Evolutionary conservation across 352 stramenopile genomes (phyloP), one percentile per base, ranked within the genome.

Genomic region (Phytophthora pistaciae): DNA sequence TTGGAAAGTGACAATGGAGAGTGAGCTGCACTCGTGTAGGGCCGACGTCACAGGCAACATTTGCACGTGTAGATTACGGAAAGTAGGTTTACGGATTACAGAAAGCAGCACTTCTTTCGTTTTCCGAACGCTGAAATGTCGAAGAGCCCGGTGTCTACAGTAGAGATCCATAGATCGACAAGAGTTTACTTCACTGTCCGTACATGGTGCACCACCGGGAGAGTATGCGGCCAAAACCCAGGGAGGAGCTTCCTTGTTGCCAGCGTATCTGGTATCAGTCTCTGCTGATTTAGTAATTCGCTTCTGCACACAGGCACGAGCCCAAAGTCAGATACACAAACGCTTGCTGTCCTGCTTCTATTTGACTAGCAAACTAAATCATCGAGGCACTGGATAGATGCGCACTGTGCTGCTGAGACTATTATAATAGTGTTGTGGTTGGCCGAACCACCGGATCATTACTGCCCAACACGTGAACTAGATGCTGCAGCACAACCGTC

Each of bases 1-100:
- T 58, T 58, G 53, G 14, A 58, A 44, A 58, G 53, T 58, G 53
- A 44, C 18, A 56, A 21, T 4, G 13, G 44, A 36, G n/a, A 36
- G 13, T 36, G 23, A 52, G 44, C n/a, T 11, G 44, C 9, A 5
- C 11, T 27, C 29, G 49, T 33, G 16, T 36, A n/a, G 46, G 20
- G 14, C 14, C 46, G 21, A 44, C 13, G 2, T 44, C 13, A 49
- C 40, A 20, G 40, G 40, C 9, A 49, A 49, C 40, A 49, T 21
- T 49, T 49, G 14, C 40, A 49, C 5, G 40, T 49, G 29, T 49
- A 21, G 40, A 18, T 44, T 49, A 11, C 40, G 16, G 40, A 49
- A 49, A 49, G 40, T 16, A 49, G n/a, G 16, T 49, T 49, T 49
- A 49, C 40, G 40, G 44, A 33, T 33, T 33, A 33, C 29, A 33